Base-by-base conservation (phyloP, 441 rosid species). In the Kokia cookei region DNA sequence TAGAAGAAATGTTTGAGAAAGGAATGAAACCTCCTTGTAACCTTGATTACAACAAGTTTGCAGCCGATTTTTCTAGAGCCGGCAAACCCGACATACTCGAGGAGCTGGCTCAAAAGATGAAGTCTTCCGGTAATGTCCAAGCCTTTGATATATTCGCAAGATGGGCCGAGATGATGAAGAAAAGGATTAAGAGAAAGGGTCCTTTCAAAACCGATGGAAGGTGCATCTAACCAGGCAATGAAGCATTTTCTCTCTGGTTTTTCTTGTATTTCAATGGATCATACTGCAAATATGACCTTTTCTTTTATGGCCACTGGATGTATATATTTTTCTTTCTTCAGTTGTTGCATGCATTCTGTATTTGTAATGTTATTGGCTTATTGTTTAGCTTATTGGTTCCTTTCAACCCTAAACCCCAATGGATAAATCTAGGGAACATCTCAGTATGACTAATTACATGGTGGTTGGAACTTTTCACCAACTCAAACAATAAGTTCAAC, bases 1-100 rank as follows among this genome's bases (percentile, higher is more conserved):
- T 95, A 73, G 95, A 87, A 82, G 93, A 95, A 84, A 95, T 93
- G 99, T 74, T 91, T 45, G 92, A 81, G 74, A 91, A 89, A 84
- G 97, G 94, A 77, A 89, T 91, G 98, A 91, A 89, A 78, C 86
- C 91, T 73, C 95, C 97, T 61, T 85, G 22, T 19, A 19, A 84
- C 67, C 90, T 93, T 15, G 99, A 95, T 84, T 93, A 93, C 78
- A 84, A 86, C 71, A 91, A 83, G 80, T 89, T 93, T 73, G 89
- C 85, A n/a, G 89, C 93, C 65, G 96, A 91, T 82, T 90, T 90
- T 75, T 83, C 94, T 14, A 82, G 87, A 74, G 83, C 83, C 26
- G 92, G 98, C 73, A 86, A 83, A 48, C 88, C 92, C 0, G 88
- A 84, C 72, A 81, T 89, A 53, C 87, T 93, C 2, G 96, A 88